These are phyloP conservation scores for Backusella psychrophila DNA, from an alignment of 192 early-diverging fungal species.

Conservation along the genomic window DNA sequence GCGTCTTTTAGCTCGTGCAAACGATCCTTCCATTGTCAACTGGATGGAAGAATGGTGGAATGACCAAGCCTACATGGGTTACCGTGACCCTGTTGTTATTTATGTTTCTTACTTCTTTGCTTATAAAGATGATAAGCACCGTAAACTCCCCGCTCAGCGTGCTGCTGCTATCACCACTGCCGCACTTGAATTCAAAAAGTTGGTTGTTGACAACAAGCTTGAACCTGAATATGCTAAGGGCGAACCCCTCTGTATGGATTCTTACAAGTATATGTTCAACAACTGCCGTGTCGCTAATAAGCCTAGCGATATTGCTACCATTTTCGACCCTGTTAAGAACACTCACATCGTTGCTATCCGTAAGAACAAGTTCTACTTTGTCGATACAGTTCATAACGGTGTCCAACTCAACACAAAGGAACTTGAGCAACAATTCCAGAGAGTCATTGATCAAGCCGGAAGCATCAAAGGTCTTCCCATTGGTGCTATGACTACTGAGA, in stretches of 20 bases:
- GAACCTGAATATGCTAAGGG: conserved; percentile 80
- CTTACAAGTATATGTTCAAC: conserved; percentile 98
- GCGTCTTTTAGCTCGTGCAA: conserved; percentile 74
- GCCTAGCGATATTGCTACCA: conserved; percentile 78
- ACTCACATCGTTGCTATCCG: conserved; percentile 85
- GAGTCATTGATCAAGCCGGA: conserved; percentile 70
- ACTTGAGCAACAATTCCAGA: conserved; percentile 73
- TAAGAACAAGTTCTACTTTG: conserved; percentile 86
- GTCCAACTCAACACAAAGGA: conserved; percentile 81
- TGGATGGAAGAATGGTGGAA: conserved; percentile 99
- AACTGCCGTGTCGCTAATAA: conserved; percentile 86
- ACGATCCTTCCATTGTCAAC: conserved; percentile 71
- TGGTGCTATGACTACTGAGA: conserved; percentile 88
- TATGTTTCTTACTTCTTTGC: conserved; percentile 97
- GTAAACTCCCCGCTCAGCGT: conserved; percentile 73
- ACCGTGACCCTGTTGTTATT: conserved; percentile 95
- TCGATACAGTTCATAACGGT: conserved; percentile 76
- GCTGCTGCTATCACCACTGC: conserved; percentile 90
- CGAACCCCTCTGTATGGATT: conserved; percentile 81
- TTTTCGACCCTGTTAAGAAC: conserved; percentile 71
- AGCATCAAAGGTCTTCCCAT: conserved; percentile 65
- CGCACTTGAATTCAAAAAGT: conserved; percentile 83
- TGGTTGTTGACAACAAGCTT: conserved; percentile 72
- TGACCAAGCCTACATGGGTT: conserved; percentile 90
- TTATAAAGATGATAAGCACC: conserved; percentile 85